Conservation (phyloP, 768 basidiomycete species). For the Pisolithus marmoratus region DNA sequence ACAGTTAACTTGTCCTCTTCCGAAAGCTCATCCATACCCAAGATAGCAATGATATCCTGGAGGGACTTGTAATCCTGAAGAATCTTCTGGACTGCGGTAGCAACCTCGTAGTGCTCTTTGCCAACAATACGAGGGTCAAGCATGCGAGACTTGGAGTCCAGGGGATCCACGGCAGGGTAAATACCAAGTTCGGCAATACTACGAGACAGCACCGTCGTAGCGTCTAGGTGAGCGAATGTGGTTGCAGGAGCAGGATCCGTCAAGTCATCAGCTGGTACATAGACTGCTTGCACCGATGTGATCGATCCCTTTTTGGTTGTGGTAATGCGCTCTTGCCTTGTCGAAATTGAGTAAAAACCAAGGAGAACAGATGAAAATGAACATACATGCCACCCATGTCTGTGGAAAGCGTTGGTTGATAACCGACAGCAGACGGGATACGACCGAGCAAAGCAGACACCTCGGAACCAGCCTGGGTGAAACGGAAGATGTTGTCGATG, state of each 20-base stretch:
- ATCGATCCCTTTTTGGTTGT: conserved; percentile 99
- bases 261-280: conserved; percentile 99
- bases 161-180: conserved; percentile 99
- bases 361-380: background rate
- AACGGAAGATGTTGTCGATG: conserved; percentile 99
- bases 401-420: conserved; percentile 99
- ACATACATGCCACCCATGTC: conserved; percentile 99
- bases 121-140: conserved; percentile 98
- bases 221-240: conserved; percentile 99
- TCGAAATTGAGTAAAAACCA: conserved; percentile 5
- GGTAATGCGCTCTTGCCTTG: conserved; percentile 98
- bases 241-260: conserved; percentile 99
- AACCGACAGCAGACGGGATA: conserved; percentile 99
- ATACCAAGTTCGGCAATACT: conserved; percentile 98
- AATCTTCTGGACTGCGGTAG: conserved; percentile 96
- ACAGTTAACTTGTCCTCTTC: conserved; percentile 97
- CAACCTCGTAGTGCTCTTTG: conserved; percentile 91
- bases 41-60: conserved; percentile 99
- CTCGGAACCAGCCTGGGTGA: conserved; percentile 99
- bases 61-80: conserved; percentile 95
- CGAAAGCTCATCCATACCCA: conserved; percentile 99
- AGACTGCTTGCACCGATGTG: conserved; percentile 99
- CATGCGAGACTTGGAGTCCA: conserved; percentile 99
- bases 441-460: conserved; percentile 99
- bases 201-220: conserved; percentile 98